Evolutionary conservation across 257 asterid species (phyloP).

Genomic region (Forsythia viridissima): DNA sequence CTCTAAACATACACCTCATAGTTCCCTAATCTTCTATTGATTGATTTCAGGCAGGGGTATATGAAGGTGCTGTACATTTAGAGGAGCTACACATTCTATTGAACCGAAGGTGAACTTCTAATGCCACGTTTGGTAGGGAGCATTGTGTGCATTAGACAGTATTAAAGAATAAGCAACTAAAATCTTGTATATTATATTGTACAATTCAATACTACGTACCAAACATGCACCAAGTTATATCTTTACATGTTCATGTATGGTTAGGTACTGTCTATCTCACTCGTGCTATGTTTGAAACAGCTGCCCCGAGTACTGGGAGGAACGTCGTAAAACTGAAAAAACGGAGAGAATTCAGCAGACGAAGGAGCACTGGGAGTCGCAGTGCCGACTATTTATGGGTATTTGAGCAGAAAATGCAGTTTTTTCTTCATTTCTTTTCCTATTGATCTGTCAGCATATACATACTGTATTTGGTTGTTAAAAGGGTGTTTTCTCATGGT

Average conservation of each 20-base stretch:
- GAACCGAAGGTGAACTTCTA: constrained; percentile 52
- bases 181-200: neutral
- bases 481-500: neutral
- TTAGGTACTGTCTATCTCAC: neutral
- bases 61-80: constrained; percentile 68
- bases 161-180: neutral
- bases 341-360: constrained; percentile 67
- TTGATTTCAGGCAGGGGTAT: constrained; percentile 61
- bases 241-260: neutral
- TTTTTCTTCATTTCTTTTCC: neutral
- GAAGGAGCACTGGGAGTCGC: constrained; percentile 92
- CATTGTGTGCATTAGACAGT: neutral
- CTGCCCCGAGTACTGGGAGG: constrained; percentile 78
- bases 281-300: constrained; percentile 37
- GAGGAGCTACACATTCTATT: constrained; percentile 86
- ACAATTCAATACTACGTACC: neutral
- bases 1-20: neutral
- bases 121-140: neutral
- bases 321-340: constrained; percentile 66
- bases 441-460: neutral
- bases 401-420: constrained; percentile 29
- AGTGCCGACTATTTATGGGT: constrained; percentile 73
- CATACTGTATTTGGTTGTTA: neutral
- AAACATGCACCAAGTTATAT: neutral
- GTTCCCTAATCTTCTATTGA: neutral